Percentiles rank a stretch among this genome's conserved stretches.
These are phyloP conservation scores for Haplographium delicatum DNA, from an alignment of 495 filamentous ascomycete species.

Conservation along the genomic window DNA sequence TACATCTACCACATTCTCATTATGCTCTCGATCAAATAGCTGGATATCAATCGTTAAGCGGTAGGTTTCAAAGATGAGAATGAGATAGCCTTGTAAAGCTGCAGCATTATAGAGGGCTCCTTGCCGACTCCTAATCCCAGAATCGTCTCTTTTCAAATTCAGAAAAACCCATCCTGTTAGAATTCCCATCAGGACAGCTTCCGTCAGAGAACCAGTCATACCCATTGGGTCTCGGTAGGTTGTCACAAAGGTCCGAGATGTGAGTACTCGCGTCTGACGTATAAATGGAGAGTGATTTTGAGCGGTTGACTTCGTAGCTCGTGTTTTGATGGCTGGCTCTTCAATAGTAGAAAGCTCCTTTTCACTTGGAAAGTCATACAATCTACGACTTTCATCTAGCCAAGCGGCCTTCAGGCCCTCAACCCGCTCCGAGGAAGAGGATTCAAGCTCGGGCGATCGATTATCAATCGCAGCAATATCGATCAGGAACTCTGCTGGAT, in stretches of 20 bases:
- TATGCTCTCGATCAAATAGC: conserved; percentile 66
- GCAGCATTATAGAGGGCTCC: conserved; percentile 63
- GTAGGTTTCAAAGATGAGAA: conserved; percentile 68
- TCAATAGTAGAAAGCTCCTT: neutral
- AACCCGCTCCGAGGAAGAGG: conserved; percentile 49
- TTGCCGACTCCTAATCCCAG: conserved; percentile 61
- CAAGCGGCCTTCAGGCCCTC: conserved; percentile 49
- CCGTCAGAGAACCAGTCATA: conserved; percentile 56
- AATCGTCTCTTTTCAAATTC: conserved; percentile 49
- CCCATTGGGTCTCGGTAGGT: conserved; percentile 70
- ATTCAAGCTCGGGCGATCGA: conserved; percentile 55
- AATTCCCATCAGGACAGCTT: conserved; percentile 60
- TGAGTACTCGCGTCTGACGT: conserved; percentile 58
- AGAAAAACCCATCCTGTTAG: conserved; percentile 69
- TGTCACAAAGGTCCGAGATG: conserved; percentile 57
- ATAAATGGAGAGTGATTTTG: conserved; percentile 38
- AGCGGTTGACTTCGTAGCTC: neutral
- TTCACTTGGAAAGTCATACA: conserved; percentile 13
- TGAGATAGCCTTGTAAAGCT: conserved; percentile 66
- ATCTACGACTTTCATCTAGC: conserved; percentile 32
- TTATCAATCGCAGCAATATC: conserved; percentile 68
- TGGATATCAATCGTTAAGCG: conserved; percentile 64
- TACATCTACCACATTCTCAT: conserved; percentile 65
- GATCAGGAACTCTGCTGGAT: conserved; percentile 69
- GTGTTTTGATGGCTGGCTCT: neutral